A percentile compares a stretch with the other conserved stretches of the same genome.
Evolutionary conservation across 495 filamentous ascomycete genomes (phyloP).

Genomic region (Neurospora intermedia): DNA sequence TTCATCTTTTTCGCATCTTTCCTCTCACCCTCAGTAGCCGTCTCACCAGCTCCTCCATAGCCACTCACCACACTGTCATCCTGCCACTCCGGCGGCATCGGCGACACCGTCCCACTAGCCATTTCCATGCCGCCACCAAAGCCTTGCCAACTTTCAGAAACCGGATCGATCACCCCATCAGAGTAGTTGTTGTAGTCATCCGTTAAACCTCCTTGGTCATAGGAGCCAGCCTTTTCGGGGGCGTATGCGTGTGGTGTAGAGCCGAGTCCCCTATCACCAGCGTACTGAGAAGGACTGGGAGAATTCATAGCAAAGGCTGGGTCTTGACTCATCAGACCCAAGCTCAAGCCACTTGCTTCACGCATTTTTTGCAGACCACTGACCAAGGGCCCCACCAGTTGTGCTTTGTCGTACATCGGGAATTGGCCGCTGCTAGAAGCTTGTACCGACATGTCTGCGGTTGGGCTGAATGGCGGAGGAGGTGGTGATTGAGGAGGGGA

Average conservation of each 20-base stretch:
- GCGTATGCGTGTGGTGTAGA: neutral
- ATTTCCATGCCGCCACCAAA: neutral
- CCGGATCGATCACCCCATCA: neutral
- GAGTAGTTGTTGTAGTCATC: neutral
- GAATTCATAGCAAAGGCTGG: neutral
- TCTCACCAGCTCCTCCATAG: neutral
- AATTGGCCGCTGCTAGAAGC: neutral
- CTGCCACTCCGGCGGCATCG: neutral
- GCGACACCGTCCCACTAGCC: neutral
- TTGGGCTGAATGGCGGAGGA: neutral
- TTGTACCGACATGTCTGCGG: neutral
- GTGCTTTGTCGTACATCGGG: neutral
- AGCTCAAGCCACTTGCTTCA: conserved; percentile 4
- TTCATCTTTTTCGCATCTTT: conserved; percentile 2
- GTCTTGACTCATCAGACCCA: neutral
- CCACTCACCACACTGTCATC: neutral
- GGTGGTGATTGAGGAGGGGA: neutral
- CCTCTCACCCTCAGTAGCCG: neutral
- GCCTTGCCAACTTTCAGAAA: neutral
- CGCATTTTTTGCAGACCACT: conserved; percentile 24
- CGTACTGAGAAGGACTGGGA: neutral
- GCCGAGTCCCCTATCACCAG: neutral
- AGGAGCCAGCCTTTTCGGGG: neutral
- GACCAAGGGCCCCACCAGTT: conserved; percentile 16
- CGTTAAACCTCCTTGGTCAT: neutral